Evolutionary conservation across 148 eudicot species (phyloP).

Genomic region (Chenopodium quinoa): DNA sequence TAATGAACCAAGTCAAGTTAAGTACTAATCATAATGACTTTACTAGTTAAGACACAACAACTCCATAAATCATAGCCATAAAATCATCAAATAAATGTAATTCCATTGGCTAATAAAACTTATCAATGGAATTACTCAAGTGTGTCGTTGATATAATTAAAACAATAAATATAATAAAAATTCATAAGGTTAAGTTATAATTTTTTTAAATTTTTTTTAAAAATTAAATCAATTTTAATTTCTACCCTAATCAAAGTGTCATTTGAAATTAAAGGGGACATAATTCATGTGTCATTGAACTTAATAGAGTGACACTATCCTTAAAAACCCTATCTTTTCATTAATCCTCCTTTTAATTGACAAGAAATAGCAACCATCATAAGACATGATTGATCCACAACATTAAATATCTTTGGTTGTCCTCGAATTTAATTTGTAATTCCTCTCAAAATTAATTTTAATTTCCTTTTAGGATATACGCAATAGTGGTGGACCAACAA

Average conservation of each 20-base stretch:
- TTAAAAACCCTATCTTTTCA: constrained; percentile 12
- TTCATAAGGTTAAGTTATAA: not conserved
- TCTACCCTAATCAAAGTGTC: not conserved
- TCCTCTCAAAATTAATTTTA: not conserved
- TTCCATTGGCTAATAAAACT: not conserved
- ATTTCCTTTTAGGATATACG: not conserved
- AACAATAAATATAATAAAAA: not conserved
- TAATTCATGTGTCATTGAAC: constrained; percentile 15
- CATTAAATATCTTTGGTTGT: constrained; percentile 12
- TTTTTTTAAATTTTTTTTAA: not conserved
- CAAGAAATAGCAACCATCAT: constrained; percentile 50
- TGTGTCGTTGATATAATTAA: constrained; percentile 15
- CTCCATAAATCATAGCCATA: constrained; percentile 4
- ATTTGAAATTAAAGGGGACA: constrained; percentile 10
- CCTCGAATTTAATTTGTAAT: not conserved
- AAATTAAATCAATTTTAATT: not conserved
- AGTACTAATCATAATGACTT: constrained; percentile 8
- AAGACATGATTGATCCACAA: constrained; percentile 21
- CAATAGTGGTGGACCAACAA: not conserved
- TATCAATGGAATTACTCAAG: constrained; percentile 17
- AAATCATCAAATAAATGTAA: not conserved
- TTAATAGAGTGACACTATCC: constrained; percentile 3
- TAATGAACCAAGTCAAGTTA: constrained; percentile 19
- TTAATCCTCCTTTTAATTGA: constrained; percentile 35
- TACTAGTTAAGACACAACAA: constrained; percentile 14